Base-by-base conservation (phyloP, 2,329 filamentous ascomycete species). In the Hymenoscyphus fructigenus region DNA sequence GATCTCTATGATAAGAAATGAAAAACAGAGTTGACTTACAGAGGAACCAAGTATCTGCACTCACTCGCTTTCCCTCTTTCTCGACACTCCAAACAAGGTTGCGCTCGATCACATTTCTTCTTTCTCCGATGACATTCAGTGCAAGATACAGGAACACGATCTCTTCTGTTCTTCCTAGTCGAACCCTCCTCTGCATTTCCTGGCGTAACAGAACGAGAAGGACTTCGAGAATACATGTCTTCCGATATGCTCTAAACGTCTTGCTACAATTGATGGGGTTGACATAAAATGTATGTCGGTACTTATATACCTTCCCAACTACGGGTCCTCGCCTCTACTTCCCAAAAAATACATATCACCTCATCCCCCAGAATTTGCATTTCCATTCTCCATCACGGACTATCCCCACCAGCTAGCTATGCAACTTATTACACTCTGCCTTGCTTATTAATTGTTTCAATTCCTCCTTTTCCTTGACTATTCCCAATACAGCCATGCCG, bases 91-190 rank as follows among this genome's bases (percentile, higher is more conserved):
- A 34, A 55, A 53, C 69, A 73, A 26, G 69, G 71, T 23, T 62
- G 44, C 17, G 26, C 50, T 17, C 67, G 59, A 59, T 69, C 61
- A 57, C 71, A 73, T 60, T 68, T 72, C 50, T 73, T 70, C 53
- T 73, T 73, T 26, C 69, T 63, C 26, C 69, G 64, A 38, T 72
- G 67, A 28, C 70, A 73, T n/a, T 57, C 34, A 14, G 20, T 36
- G 20, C 58, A 60, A 26, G 58, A 60, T 14, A 60, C 23, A 6
- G 58, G 58, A 1, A 60, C 58, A 47, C 58, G 28, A 32, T 60
- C 58, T 29, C 58, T 14, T 20, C 29, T 60, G 26, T 47, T 50
- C n/a, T 50, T 50, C 10, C n/a, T 50, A 4, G 44, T 10, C 5
- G n/a, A 50, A 10, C 44, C 44, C 44, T 50, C n/a, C n/a, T 50